phyloP scores from a whole-genome alignment of 2,329 filamentous ascomycete genomes.

The Hymenoscyphus albidus region DNA sequence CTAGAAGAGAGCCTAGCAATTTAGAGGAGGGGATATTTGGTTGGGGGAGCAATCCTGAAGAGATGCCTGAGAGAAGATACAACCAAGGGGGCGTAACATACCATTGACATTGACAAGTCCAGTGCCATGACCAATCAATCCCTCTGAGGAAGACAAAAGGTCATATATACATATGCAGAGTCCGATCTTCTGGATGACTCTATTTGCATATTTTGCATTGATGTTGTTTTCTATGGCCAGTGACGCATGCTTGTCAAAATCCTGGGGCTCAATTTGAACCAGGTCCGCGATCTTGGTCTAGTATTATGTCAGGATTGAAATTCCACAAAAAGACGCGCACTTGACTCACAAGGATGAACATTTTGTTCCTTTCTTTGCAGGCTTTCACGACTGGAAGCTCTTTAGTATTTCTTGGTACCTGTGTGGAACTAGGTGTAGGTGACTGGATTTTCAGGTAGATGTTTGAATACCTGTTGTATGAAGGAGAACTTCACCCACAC shows the following conservation, averaged over 20 bases:
- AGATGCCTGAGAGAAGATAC: not conserved
- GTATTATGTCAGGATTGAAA: constrained; percentile 13
- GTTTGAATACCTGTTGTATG: not conserved
- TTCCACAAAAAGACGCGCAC: not conserved
- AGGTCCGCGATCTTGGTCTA: constrained; percentile 93
- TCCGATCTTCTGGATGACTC: constrained; percentile 89
- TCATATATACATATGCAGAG: constrained; percentile 94
- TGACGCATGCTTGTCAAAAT: constrained; percentile 78
- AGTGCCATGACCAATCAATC: constrained; percentile 86
- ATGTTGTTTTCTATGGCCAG: constrained; percentile 94
- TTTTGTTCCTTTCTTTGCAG: constrained; percentile 24
- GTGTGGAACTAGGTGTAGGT: not conserved
- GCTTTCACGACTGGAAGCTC: not conserved
- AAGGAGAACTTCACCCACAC: no score
- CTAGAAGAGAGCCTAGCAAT: no score
- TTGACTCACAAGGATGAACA: constrained; percentile 48
- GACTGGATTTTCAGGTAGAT: not conserved
- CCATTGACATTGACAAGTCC: constrained; percentile 93
- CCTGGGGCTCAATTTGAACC: constrained; percentile 84
- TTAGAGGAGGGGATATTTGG: no score
- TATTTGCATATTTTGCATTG: constrained; percentile 95
- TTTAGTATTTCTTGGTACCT: not conserved
- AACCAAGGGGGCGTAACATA: constrained; percentile 37
- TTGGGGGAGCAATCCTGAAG: no score
- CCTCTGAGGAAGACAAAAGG: constrained; percentile 82